Percentiles rank a stretch among this genome's conserved stretches.
phyloP scores from a whole-genome alignment of 306 rosid genomes.

The Castanea mollissima region DNA sequence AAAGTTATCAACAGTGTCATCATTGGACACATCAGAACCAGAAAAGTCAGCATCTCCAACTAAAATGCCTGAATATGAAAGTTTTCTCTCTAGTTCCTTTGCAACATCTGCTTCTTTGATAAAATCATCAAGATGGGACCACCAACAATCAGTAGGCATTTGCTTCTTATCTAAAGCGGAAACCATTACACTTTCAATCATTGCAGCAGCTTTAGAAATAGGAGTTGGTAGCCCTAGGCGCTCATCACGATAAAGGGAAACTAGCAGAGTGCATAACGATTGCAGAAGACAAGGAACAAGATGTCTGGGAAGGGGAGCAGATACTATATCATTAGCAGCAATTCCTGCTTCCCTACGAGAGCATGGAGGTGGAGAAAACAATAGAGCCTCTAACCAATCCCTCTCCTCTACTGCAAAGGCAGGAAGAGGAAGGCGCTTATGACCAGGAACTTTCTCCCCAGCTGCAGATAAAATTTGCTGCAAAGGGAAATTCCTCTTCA shows the following conservation, averaged over 20 bases:
- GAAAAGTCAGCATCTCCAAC: conserved; percentile 35
- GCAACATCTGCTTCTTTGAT: conserved; percentile 61
- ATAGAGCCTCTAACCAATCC: conserved; percentile 94
- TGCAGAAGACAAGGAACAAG: conserved; percentile 76
- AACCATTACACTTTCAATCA: conserved; percentile 61
- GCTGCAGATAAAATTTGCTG: conserved; percentile 72
- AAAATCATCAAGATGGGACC: conserved; percentile 71
- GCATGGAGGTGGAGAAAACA: conserved; percentile 77
- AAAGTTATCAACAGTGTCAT: conserved; percentile 21
- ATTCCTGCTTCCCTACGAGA: conserved; percentile 91
- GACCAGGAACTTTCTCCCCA: conserved; percentile 43
- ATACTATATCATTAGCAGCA: conserved; percentile 83
- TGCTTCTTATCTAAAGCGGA: conserved; percentile 61
- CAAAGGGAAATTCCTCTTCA: conserved; percentile 95
- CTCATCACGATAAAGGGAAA: conserved; percentile 79
- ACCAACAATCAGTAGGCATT: conserved; percentile 65
- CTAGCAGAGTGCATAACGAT: conserved; percentile 71
- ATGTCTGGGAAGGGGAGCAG: conserved; percentile 81
- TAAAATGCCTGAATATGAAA: conserved; percentile 61
- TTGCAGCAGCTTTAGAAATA: conserved; percentile 56
- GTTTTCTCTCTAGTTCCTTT: conserved; percentile 56
- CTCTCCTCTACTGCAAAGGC: conserved; percentile 89
- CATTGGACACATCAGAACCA: conserved; percentile 37
- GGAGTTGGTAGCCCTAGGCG: conserved; percentile 67
- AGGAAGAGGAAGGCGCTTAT: conserved; percentile 68